Evolutionary conservation across 768 basidiomycete genomes (phyloP), one percentile per base, ranked within the genome.

Genomic region (Termitomyces sp.): DNA sequence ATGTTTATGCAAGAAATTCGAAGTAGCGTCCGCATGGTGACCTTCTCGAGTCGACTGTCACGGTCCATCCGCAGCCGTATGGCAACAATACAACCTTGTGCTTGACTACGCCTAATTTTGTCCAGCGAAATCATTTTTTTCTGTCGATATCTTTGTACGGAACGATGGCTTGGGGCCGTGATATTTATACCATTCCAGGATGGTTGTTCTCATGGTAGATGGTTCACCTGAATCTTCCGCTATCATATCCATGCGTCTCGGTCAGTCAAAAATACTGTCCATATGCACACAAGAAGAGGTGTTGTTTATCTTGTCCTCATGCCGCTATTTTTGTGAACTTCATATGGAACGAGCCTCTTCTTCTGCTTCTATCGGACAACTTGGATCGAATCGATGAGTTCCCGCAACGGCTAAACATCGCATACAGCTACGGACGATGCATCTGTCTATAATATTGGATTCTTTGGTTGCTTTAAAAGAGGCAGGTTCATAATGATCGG

Each of bases 341-440:
- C 25, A 50, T 39, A 25, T 40, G 50, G 34, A 37, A 14, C 6
- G 25, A 27, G 37, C 1, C n/a, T n/a, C 47, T 49, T 35, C 47
- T 9, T 28, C 25, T 2, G 49, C 49, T 50, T 50, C 49, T 12
- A 51, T 51, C 39, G 6, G n/a, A 28, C 35, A n/a, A 10, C 34
- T 28, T 40, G 25, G 19, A 27, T 17, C n/a, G 9, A 27, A n/a
- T 28, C 10, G 3, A 17, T 8, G 17, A 28, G 12, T 40, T 19
- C 37, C 10, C 19, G 35, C 48, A 35, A 35, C 10, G 14, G 6
- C 12, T 49, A 21, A 9, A 23, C 32, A 35, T 17, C 28, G 37
- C 27, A 28, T 40, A 12, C 25, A n/a, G 37, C 39, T 39, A 19
- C 63, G 59, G 2, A 59, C 62, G 12, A 70, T 78, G 4, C 48